Evolutionary conservation across 768 basidiomycete genomes (phyloP), one percentile per base, ranked within the genome.

Genomic region (Cystobasidium onofrii): DNA sequence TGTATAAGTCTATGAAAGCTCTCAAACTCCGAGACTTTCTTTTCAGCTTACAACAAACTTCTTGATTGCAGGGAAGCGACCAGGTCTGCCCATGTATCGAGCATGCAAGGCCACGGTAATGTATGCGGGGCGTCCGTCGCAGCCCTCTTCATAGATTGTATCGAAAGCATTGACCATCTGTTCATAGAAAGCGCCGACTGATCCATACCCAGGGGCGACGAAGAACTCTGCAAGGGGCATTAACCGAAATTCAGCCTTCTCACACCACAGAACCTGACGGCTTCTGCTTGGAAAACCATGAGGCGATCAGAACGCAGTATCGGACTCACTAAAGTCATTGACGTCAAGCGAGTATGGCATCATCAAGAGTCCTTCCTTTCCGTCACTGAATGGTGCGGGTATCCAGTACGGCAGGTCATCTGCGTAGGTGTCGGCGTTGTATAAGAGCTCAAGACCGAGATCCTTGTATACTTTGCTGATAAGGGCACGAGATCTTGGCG

Each of bases 391-490:
- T 33, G 76, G 66, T 13, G 65, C 50, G 0, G 67, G 61, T n/a
- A 63, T 41, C 62, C 69, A 76, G 63, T 73, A 74, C 17, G 75
- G 76, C 43, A 76, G 69, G 34, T 77, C 76, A 60, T 77, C 76
- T n/a, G 74, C 39, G 39, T 64, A 75, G 13, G 75, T 72, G 66
- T 79, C 79, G 3, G 77, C 76, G 10, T 73, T 73, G 74, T 78
- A 78, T 12, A 71, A 52, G 1, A 78, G 75, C 20, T 78, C 75
- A 12, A 77, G 73, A 0, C 46, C 31, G 4, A 75, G 75, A 15
- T 73, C 65, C n/a, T 75, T 41, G 73, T 79, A 76, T 36, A 80
- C 77, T 41, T 80, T 80, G 18, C 75, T 73, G 9, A 80, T 65
- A 1, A 80, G 70, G 6, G 76, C 64, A 1, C 55, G 63, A 1